Evolutionary conservation across 169 alveolate species (phyloP), one percentile per base, ranked within the genome.

Genomic region (Eimeria falciformis): DNA sequence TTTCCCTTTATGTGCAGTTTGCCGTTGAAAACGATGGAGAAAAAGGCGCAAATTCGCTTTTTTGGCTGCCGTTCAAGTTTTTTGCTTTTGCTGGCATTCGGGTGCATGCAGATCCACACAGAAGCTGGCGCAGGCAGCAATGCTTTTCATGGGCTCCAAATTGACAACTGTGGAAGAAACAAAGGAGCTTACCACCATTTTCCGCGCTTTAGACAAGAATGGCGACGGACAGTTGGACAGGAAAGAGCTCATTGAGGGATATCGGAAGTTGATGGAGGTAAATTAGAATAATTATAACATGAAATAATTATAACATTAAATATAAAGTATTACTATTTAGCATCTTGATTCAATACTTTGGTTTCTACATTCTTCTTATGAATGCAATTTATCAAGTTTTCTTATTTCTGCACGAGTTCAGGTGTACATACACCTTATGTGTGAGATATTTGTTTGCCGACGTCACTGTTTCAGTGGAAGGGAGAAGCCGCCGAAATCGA

Each of bases 61-160:
- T 62, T 14, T 18, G 73, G 29, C 29, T 62, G 11, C 23, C 73
- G 7, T 62, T 62, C 23, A 5, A 6, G 9, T 25, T 62, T 62
- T 62, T 62, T 62, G n/a, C 23, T 62, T 62, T 23, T 62, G 84
- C 5, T 55, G 14, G 58, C 58, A 7, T 9, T 58, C 11, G 88
- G 66, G 37, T 90, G 43, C 56, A 33, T 79, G 71, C 81, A 95
- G 92, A 85, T 84, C 87, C 43, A 65, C 97, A 23, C 97, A 95
- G 90, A 96, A 97, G 83, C 92, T 97, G 50, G 98, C 97, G 56
- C 97, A 96, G 77, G 98, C 98, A 18, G 98, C 97, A 7, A 83
- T 96, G 84, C 95, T 96, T 23, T 97, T 96, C 75, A 96, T 96
- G 92, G 98, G 97, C 2, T 94, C 96, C 77, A 95, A 98, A 91